Evolutionary conservation across 257 asterid species (phyloP).

Genomic region (Nyctanthes arbortristis): DNA sequence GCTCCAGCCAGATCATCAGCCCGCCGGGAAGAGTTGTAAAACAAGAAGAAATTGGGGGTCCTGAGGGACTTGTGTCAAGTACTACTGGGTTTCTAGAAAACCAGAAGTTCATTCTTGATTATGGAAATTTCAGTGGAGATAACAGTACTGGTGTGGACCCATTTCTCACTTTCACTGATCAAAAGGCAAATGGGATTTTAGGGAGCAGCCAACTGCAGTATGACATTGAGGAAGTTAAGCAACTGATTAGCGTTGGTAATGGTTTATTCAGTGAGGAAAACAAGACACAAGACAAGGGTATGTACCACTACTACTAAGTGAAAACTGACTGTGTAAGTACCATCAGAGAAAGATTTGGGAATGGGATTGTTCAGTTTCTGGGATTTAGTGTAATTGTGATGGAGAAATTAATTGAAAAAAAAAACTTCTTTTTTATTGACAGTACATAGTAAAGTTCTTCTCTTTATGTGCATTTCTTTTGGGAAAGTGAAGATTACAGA

Average conservation of each 20-base stretch:
- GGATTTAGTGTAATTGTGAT: conserved; percentile 55
- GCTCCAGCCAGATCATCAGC: conserved; percentile 46
- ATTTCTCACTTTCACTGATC: conserved; percentile 23
- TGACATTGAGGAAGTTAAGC: conserved; percentile 65
- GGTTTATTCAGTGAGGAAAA: conserved; percentile 46
- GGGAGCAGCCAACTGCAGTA: conserved; percentile 33
- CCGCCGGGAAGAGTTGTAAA: conserved; percentile 59
- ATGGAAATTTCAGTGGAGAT: conserved; percentile 25
- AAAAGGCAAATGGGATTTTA: conserved; percentile 27
- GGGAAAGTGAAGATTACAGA: conserved; percentile 14
- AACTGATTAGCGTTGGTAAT: conserved; percentile 33
- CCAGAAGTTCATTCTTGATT: conserved; percentile 45
- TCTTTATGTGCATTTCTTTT: conserved; percentile 38
- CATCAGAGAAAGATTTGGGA: conserved; percentile 46
- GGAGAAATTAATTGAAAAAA: conserved; percentile 31
- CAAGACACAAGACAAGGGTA: conserved; percentile 46
- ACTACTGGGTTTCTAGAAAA: conserved; percentile 28
- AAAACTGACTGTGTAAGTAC: conserved; percentile 31
- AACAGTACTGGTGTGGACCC: too few species aligned
- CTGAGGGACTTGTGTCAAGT: conserved; percentile 21
- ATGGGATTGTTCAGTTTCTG: conserved; percentile 37
- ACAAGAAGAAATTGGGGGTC: conserved; percentile 39
- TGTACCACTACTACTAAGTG: conserved; percentile 38
- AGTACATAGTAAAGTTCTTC: conserved; percentile 38
- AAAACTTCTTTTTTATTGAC: conserved; percentile 28